Evolutionary conservation across 2,329 filamentous ascomycete genomes (phyloP).

Genomic region (Thielaviopsis musarum): DNA sequence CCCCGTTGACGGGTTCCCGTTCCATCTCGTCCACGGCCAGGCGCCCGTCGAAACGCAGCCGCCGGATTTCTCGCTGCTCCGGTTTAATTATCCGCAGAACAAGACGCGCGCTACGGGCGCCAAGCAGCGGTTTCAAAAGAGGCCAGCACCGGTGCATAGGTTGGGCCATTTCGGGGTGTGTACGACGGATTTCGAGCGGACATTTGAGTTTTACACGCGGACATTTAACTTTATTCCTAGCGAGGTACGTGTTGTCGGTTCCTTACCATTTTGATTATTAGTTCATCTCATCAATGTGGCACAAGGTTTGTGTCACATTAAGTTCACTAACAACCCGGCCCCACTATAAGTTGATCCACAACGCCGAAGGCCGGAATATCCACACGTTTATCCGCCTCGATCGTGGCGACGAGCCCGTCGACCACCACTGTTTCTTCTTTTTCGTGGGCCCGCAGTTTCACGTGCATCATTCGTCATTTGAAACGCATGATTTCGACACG

Average conservation of each 20-base stretch:
- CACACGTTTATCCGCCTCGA: constrained; percentile 30
- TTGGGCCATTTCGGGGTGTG: constrained; percentile 38
- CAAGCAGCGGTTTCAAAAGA: constrained; percentile 32
- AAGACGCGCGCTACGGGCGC: constrained; percentile 26
- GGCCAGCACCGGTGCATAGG: constrained; percentile 33
- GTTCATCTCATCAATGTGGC: neutral
- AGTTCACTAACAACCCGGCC: too few relatives aligned
- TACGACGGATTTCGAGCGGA: constrained; percentile 31
- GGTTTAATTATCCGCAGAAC: constrained; percentile 30
- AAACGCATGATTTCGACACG: constrained; percentile 55
- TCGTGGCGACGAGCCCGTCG: constrained; percentile 27
- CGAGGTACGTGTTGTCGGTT: constrained; percentile 22
- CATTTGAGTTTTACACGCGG: constrained; percentile 31
- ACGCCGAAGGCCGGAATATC: constrained; percentile 20
- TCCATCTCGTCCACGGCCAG: constrained; percentile 42
- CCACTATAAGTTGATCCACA: constrained; percentile 13
- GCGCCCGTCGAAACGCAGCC: constrained; percentile 19
- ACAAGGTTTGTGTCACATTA: too few relatives aligned
- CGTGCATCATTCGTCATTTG: constrained; percentile 52
- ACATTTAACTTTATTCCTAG: constrained; percentile 35
- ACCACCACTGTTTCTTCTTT: constrained; percentile 36
- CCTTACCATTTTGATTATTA: neutral
- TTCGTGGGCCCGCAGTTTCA: constrained; percentile 30
- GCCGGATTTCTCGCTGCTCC: constrained; percentile 24
- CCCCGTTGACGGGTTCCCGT: constrained; percentile 37